Percentiles rank a stretch among this genome's conserved stretches.
phyloP scores from a whole-genome alignment of 345 rosid species.

The Eucalyptus camaldulensis region DNA sequence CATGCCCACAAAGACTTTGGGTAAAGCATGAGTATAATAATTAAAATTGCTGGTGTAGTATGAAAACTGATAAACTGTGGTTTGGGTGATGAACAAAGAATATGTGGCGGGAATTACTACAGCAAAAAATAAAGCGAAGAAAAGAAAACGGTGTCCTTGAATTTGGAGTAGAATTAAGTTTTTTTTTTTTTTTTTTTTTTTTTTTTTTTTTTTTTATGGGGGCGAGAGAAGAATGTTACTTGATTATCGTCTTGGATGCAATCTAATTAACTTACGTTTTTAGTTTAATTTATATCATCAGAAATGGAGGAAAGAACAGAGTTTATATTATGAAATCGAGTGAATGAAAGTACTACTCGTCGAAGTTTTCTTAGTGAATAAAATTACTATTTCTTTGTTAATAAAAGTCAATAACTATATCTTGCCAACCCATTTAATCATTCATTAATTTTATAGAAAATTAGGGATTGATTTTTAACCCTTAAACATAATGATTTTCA shows the following conservation, averaged over 20 bases:
- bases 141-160: background rate
- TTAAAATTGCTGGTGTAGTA: background rate
- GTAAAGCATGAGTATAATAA: background rate
- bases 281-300: too few relatives aligned
- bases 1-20: background rate
- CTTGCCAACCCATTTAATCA: accelerated
- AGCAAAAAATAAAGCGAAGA: background rate
- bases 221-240: background rate
- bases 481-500: too few relatives aligned
- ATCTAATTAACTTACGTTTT: background rate
- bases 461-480: too few relatives aligned
- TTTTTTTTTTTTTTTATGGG: too few relatives aligned
- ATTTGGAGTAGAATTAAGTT: background rate
- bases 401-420: accelerated
- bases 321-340: too few relatives aligned
- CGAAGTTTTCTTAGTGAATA: background rate
- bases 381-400: background rate
- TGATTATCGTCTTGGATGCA: background rate
- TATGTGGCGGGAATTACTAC: too few relatives aligned
- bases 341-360: background rate
- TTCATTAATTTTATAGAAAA: too few relatives aligned
- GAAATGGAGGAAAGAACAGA: too few relatives aligned
- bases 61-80: background rate
- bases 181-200: too few relatives aligned
- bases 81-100: background rate